Percentiles rank a stretch among this genome's conserved stretches.
These are phyloP conservation scores for Prunus padus DNA, from an alignment of 306 rosid species.

Conservation along the genomic window DNA sequence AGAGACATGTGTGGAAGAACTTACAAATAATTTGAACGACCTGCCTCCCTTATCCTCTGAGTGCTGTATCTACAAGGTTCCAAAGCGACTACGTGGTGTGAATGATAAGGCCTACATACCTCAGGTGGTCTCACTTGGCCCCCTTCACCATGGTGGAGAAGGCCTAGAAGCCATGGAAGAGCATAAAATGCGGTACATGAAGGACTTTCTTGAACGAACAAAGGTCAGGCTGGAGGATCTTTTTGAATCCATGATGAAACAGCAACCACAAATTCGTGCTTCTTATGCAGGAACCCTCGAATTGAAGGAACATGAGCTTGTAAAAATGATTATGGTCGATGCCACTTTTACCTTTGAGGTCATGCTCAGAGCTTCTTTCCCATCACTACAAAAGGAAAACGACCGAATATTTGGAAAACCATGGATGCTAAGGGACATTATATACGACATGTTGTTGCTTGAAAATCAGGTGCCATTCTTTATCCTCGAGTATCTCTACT, in stretches of 20 bases:
- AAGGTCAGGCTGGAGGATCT: not conserved
- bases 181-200: not conserved
- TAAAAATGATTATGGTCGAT: not conserved
- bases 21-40: not conserved
- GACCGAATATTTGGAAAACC: slow-evolving; percentile 33
- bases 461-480: slow-evolving; percentile 48
- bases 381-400: not conserved
- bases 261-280: not conserved
- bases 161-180: not conserved
- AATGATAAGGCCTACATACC: not conserved
- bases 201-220: not conserved
- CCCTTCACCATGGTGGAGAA: not conserved
- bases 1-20: too few relatives aligned
- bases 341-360: slow-evolving; percentile 23
- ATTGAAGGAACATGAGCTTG: not conserved
- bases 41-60: not conserved
- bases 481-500: slow-evolving; percentile 29
- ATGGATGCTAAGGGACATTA: slow-evolving; percentile 27
- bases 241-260: not conserved
- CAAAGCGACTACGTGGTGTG: not conserved
- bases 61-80: not conserved
- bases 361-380: slow-evolving; percentile 6
- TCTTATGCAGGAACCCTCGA: not conserved
- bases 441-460: slow-evolving; percentile 27
- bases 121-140: not conserved